Evolutionary conservation across 2,329 filamentous ascomycete genomes (phyloP), one percentile per base, ranked within the genome.

Genomic region (Capronia epimyces): DNA sequence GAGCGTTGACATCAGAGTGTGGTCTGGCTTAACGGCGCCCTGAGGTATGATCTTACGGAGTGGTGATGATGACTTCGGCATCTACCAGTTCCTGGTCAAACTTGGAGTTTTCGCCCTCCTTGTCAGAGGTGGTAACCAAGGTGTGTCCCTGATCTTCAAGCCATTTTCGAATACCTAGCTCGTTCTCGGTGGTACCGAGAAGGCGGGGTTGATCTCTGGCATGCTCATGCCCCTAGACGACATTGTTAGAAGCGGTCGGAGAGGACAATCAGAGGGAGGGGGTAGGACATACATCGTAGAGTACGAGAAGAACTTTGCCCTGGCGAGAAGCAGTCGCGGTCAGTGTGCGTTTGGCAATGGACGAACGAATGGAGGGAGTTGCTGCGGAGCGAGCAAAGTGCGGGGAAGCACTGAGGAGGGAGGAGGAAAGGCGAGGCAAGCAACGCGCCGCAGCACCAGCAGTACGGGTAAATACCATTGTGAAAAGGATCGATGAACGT

Each of bases 11-110:
- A 60, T 49, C 41, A 48, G 34, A 37, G 25, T 29, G 3, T 20
- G 29, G 43, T 22, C 37, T 24, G 36, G 37, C 21, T 39, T 29
- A 18, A 16, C 18, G 9, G 16, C 2, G 13, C 25, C 25, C 29
- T 18, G 10, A 15, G 32, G 13, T 22, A 47, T 42, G 43, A 20
- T 65, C 57, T 55, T 72, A 95, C 87, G 93, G 93, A 52, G 93
- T 98, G 63, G 93, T 98, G 75, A 98, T 97, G 80, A 98, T 97
- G 73, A 98, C 79, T 74, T 98, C 93, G 57, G 93, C 89, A 68
- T 97, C 93, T 56, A 93, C 89, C 49, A 98, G 82, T 76, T 98
- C 89, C 77, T 90, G 81, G 74, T 97, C 93, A 63, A 98, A 97
- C 62, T 80, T 86, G 55, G 91, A 97, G 79, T 86, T 81, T 75